Base-by-base conservation (phyloP, 1,139 yeast genomes). In the Nematodospora anomalae region DNA sequence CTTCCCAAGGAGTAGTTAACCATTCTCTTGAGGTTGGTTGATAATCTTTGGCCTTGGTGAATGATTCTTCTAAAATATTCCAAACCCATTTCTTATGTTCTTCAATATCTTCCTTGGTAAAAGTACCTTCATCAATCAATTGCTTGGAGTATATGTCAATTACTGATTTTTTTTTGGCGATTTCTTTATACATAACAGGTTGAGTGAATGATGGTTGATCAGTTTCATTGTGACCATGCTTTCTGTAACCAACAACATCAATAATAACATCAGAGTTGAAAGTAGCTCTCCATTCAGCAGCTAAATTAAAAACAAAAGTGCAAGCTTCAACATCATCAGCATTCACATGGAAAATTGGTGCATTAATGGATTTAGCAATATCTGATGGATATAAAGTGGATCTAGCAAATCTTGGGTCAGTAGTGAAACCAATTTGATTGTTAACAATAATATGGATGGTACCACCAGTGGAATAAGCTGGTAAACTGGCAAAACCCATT, bases 1-100 rank as follows among this genome's bases (percentile, higher is more conserved):
- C 96, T 67, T 90, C 97, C 99, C 99, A 92, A 47, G 97, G 95
- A 37, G 96, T 87, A 36, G 98, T 86, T 57, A 92, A 79, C 99
- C 98, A 92, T 73, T 92, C 97, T 74, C 95, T 83, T 35, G 92
- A 79, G 50, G 92, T 84, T 55, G 97, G 95, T 55, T 78, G 77
- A 69, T 90, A 89, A 47, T 89, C 96, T 71, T 88, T 88, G 33
- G 95, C 80, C 67, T 86, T 85, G 46, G 68, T 61, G 70, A 89
- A 90, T 16, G 95, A 83, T 54, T 87, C 95, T 70, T 94, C 97
- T 57, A 92, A 81, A 45, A 81, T 71, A 55, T 80, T 80, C 99
- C 99, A 92, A 45, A 92, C 97, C 97, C 97, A 90, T 65, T 86
- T 80, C 73, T 87, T 89, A 74, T 92, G 97, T 72, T 92, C 97